Evolutionary conservation across 2,329 filamentous ascomycete species (phyloP).

Genomic region (Pseudogymnoascus pannorum): DNA sequence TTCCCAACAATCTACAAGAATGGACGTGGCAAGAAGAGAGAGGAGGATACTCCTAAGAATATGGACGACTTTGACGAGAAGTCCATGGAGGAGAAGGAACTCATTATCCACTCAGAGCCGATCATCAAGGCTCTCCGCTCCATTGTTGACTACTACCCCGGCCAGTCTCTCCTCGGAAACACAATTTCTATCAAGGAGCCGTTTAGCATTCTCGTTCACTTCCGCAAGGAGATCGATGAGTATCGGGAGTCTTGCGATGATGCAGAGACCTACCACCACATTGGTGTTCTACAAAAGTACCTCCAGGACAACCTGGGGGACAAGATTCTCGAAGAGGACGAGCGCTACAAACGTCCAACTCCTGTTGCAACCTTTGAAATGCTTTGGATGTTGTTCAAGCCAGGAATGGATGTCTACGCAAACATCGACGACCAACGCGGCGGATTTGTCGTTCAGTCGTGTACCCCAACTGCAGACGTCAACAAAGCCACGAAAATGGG

Average conservation of each 20-base stretch:
- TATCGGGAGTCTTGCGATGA: slow-evolving; percentile 19
- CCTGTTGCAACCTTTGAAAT: slow-evolving; percentile 20
- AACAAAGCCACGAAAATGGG: slow-evolving; percentile 12
- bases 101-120: slow-evolving; percentile 20
- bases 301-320: slow-evolving; percentile 20
- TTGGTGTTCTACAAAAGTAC: slow-evolving; percentile 12
- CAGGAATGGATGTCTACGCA: slow-evolving; percentile 20
- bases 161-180: slow-evolving; percentile 18
- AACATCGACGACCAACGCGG: slow-evolving; percentile 17
- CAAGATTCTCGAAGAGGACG: slow-evolving; percentile 18
- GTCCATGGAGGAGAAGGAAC: slow-evolving; percentile 21
- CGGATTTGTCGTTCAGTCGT: slow-evolving; percentile 18
- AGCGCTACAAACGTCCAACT: slow-evolving; percentile 14
- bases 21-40: slow-evolving; percentile 12
- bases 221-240: slow-evolving; percentile 19
- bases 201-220: slow-evolving; percentile 31
- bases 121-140: slow-evolving; percentile 21
- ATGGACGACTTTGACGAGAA: slow-evolving; percentile 19
- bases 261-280: slow-evolving; percentile 18
- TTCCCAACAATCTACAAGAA: slow-evolving; percentile 19
- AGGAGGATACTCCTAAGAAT: slow-evolving; percentile 15
- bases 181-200: slow-evolving; percentile 27
- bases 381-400: slow-evolving; percentile 23
- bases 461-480: not conserved
- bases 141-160: slow-evolving; percentile 21